Evolutionary conservation across 345 rosid genomes (phyloP).

Genomic region (Citrus hindsii): DNA sequence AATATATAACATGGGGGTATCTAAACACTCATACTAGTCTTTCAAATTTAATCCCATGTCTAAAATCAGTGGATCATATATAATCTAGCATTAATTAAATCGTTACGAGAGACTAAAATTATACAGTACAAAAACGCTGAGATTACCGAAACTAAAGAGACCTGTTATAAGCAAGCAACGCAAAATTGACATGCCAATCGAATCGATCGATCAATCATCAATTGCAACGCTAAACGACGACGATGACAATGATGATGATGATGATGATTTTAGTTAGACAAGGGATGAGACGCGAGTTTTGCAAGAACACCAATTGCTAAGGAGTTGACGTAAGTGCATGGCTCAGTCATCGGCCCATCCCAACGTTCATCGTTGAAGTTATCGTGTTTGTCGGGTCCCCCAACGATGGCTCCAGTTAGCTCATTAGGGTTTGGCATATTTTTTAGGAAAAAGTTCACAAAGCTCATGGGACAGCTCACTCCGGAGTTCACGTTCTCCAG

Average conservation of each 20-base stretch:
- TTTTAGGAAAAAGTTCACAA: constrained; percentile 44
- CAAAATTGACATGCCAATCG: too few species aligned
- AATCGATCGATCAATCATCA: too few species aligned
- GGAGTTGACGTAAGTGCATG: constrained; percentile 88
- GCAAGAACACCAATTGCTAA: constrained; percentile 67
- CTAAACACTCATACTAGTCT: too few species aligned
- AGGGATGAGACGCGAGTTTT: constrained; percentile 42
- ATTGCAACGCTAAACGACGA: too few species aligned
- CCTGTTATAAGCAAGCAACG: too few species aligned
- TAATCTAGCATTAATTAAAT: neutral
- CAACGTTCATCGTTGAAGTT: constrained; percentile 60
- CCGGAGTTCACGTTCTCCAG: neutral
- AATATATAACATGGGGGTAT: neutral
- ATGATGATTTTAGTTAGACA: neutral
- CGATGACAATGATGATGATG: too few species aligned
- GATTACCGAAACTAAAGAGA: too few species aligned
- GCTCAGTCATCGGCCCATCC: constrained; percentile 67
- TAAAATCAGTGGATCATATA: neutral
- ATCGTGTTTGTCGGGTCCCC: constrained; percentile 83
- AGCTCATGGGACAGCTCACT: constrained; percentile 62
- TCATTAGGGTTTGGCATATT: constrained; percentile 64
- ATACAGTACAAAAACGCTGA: too few species aligned
- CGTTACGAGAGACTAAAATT: too few species aligned
- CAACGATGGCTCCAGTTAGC: constrained; percentile 81
- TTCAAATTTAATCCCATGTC: too few species aligned